Conservation (phyloP, 495 filamentous ascomycete genomes). For the Parathielavia appendiculata region DNA sequence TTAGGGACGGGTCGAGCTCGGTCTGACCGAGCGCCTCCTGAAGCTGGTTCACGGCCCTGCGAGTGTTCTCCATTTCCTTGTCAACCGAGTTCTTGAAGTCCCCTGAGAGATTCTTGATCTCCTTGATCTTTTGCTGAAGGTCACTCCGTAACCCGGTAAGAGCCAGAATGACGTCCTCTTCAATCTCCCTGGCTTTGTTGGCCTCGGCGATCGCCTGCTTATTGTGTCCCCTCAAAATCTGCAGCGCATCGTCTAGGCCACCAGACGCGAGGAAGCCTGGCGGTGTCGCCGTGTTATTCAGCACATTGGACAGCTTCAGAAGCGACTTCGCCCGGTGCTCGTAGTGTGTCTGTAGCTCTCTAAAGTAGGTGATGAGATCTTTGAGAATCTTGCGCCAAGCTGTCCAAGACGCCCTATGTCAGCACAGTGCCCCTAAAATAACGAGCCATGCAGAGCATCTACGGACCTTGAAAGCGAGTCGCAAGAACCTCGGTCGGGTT, state of each 20-base stretch:
- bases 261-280: constrained; percentile 66
- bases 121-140: constrained; percentile 91
- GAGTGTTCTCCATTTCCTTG: constrained; percentile 68
- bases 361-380: constrained; percentile 89
- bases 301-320: constrained; percentile 72
- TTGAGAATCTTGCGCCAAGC: constrained; percentile 96
- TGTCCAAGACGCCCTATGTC: constrained; percentile 32
- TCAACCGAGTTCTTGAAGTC: constrained; percentile 93
- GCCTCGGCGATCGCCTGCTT: constrained; percentile 73
- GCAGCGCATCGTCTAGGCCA: constrained; percentile 78
- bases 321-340: constrained; percentile 80
- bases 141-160: constrained; percentile 82
- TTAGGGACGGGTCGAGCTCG: constrained; percentile 68
- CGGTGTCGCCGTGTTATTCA: constrained; percentile 73
- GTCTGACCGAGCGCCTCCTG: constrained; percentile 73
- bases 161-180: constrained; percentile 82
- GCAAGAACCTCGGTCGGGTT: constrained; percentile 86
- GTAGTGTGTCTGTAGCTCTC: constrained; percentile 86
- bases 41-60: constrained; percentile 65
- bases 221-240: constrained; percentile 76
- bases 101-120: constrained; percentile 84
- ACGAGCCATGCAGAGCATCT: neutral
- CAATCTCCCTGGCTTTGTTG: constrained; percentile 85
- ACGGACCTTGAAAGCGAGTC: constrained; percentile 81
- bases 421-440: neutral